These are phyloP conservation scores for Malus hybrid DNA, from an alignment of 331 rosid species.

Conservation along the genomic window DNA sequence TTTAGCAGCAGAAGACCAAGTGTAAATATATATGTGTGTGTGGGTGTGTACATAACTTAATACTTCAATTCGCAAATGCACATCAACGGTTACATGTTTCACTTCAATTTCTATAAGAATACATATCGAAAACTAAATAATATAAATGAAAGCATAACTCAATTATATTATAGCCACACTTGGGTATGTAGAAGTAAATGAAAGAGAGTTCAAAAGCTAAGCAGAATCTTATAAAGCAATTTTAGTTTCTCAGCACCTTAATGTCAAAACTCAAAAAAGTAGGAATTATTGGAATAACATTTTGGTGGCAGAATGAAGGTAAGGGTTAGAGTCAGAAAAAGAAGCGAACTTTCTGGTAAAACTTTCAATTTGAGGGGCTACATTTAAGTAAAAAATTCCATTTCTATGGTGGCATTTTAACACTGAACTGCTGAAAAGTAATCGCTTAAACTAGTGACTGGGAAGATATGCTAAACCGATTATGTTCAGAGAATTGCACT, in stretches of 20 bases:
- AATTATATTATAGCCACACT: neutral
- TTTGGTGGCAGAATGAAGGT: neutral
- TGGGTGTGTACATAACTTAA: neutral
- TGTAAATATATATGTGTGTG: neutral
- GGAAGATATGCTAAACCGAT: neutral
- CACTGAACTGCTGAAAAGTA: neutral
- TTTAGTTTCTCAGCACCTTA: neutral
- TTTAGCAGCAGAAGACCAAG: neutral
- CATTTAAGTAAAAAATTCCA: neutral
- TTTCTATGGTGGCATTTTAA: neutral
- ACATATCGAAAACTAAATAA: neutral
- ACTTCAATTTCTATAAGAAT: neutral
- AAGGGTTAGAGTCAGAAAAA: neutral
- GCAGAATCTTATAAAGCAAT: neutral
- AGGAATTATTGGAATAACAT: neutral
- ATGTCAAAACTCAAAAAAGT: neutral
- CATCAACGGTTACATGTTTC: neutral
- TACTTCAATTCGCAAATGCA: neutral
- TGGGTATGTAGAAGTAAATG: neutral
- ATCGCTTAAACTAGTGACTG: neutral
- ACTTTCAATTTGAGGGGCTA: no score
- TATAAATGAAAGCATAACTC: neutral
- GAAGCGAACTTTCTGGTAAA: neutral
- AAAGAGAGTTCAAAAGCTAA: neutral
- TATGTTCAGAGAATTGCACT: neutral